Conservation (phyloP, 140 eudicot genomes). For the Cichorium intybus region DNA sequence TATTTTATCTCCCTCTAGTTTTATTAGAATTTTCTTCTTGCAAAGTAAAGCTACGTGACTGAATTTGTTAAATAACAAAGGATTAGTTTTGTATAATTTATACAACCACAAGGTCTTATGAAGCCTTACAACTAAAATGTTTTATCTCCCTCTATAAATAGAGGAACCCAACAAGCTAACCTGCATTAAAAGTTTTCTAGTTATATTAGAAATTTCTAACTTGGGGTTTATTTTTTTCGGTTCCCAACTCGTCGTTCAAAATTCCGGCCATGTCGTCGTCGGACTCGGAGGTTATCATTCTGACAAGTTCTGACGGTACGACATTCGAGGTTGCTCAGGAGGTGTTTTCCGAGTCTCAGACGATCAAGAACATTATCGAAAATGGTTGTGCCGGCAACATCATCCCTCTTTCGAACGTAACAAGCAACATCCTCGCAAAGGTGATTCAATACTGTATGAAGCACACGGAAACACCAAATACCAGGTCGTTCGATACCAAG, state of each 20-base stretch:
- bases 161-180: not conserved
- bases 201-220: not conserved
- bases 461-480: slow-evolving; percentile 41
- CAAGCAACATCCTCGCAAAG: slow-evolving; percentile 54
- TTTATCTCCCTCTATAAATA: slow-evolving; percentile 4
- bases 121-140: not conserved
- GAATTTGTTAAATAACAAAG: not conserved
- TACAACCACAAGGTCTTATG: no score
- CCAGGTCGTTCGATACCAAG: slow-evolving; percentile 49
- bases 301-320: slow-evolving; percentile 53
- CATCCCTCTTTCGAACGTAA: slow-evolving; percentile 65
- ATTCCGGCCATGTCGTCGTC: slow-evolving; percentile 21
- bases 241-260: slow-evolving; percentile 5
- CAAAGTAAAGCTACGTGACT: not conserved
- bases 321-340: slow-evolving; percentile 48
- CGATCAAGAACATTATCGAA: slow-evolving; percentile 62
- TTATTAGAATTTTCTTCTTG: no score
- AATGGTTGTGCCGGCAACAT: slow-evolving; percentile 43
- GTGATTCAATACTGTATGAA: slow-evolving; percentile 73
- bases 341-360: slow-evolving; percentile 54
- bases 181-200: not conserved
- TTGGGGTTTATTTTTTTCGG: slow-evolving; percentile 13
- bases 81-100: not conserved
- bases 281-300: slow-evolving; percentile 2
- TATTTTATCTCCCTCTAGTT: no score